Evolutionary conservation across 176 grass and related monocot genomes (phyloP), one percentile per base, ranked within the genome.

Genomic region (Echinochloa phyllopogon): DNA sequence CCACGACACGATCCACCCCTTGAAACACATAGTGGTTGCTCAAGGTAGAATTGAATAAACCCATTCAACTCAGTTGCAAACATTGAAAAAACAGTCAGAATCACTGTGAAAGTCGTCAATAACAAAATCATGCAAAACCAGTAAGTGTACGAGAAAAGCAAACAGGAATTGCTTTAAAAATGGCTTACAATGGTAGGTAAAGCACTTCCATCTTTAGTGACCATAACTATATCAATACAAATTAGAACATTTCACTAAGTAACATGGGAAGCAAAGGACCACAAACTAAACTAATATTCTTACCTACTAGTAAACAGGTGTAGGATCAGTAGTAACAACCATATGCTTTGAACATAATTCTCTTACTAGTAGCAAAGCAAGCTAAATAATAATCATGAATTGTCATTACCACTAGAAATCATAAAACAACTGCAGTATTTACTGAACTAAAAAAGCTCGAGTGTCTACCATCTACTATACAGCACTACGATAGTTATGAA

Each of bases 61-160:
- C 42, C 43, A 20, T 40, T 39, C 13, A 45, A 71, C 9, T 71
- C 29, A 38, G 36, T 41, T 18, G 41, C 21, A 70, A 69, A 60
- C 10, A 42, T 8, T 40, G 59, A 72, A 49, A 39, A 8, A 36
- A 36, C 6, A 56, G 2, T 47, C 8, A n/a, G 11, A 61, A 18
- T 78, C 53, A 52, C 10, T 16, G 12, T 10, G 4, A 38, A 14
- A 69, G 27, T 38, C 11, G 66, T 37, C n/a, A 73, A 38, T 29
- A 56, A 27, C 15, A 4, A 18, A 81, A 75, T 51, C 44, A 64
- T 16, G 13, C 10, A 82, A 62, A 59, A 49, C 21, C 25, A 49
- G 42, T 17, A 37, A n/a, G 9, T 58, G 58, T 10, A 82, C 27
- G 5, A 37, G 40, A 87, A 82, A 82, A 76, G 17, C 23, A 75